Evolutionary conservation across 176 grass and related monocot species (phyloP), one percentile per base, ranked within the genome.

Genomic region (Phragmites australis): DNA sequence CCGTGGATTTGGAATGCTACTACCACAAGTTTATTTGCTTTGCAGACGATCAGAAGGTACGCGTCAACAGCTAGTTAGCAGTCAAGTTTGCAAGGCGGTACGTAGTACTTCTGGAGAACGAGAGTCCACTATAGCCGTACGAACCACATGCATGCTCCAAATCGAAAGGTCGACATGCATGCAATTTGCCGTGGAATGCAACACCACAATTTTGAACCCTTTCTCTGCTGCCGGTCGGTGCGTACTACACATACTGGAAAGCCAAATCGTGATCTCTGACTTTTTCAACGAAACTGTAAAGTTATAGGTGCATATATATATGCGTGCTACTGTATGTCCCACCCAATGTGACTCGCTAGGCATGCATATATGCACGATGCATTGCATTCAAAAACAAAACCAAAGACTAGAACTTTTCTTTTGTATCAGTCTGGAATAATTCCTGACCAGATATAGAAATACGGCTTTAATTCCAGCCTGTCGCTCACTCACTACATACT

Each of bases 71-170:
- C 56, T 8, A 13, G 56, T 39, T 15, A 3, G 26, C 18, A 26
- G 75, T 77, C 58, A 64, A 63, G 29, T 49, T 77, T 77, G 75
- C 31, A 50, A n/a, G 27, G 59, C 75, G 58, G 9, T 6, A 47
- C 21, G 19, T 16, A 8, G 40, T 3, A 37, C n/a, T 58, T 57
- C 21, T 14, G 55, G 55, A 58, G 9, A 37, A 18, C 9, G 21
- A 9, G 6, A 39, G 76, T 50, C 31, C n/a, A n/a, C n/a, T n/a
- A n/a, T n/a, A n/a, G n/a, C n/a, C n/a, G n/a, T n/a, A n/a, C n/a
- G n/a, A n/a, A n/a, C n/a, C n/a, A n/a, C n/a, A n/a, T n/a, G n/a
- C n/a, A n/a, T n/a, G n/a, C n/a, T n/a, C n/a, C n/a, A n/a, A n/a
- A n/a, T n/a, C n/a, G n/a, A n/a, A n/a, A n/a, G n/a, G n/a, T n/a